Base-by-base conservation (phyloP, 2,329 filamentous ascomycete genomes). In the Fusarium ramigenum region DNA sequence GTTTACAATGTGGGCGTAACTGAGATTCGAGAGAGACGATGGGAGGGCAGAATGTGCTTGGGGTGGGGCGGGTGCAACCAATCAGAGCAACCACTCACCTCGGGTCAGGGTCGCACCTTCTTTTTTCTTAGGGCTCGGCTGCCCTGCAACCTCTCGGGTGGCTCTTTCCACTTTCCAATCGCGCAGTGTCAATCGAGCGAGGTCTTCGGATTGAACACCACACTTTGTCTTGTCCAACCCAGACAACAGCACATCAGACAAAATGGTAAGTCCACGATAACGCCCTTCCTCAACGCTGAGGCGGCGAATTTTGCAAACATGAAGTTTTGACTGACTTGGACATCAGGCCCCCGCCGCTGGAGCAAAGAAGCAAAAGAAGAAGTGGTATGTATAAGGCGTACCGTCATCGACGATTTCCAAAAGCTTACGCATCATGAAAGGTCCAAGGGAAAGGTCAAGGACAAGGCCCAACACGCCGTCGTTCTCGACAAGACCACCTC, bases 391-490 rank as follows among this genome's bases (percentile, higher is more conserved):
- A 60, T 65, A 54, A 69, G 56, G 44, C 68, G 66, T 62, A 57
- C 46, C 58, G 53, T 69, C 63, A 63, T 67, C 59, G 63, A 32
- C 60, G 52, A 69, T 64, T 56, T 60, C 28, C 60, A 66, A 64
- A 70, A 75, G 75, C 54, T 77, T 66, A 56, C 69, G 64, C 57
- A 53, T 67, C 52, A 50, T 56, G 40, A 60, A 76, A 78, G 76
- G 77, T 85, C 84, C 72, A 85, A 85, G 82, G 81, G 83, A 79
- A 89, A 86, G 95, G 96, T 99, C 90, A 99, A 99, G 96, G 96
- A 99, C 92, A 99, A 99, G 95, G 96, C 96, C 88, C 93, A 98
- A 87, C 96, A 99, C 92, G 94, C 93, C 87, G 96, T 99, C 87
- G 90, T 98, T 84, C 94, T 99, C 88, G 96, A 99, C 91, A 99